These are phyloP conservation scores for Botrytis fabae DNA, from an alignment of 2,329 filamentous ascomycete genomes.

Conservation along the genomic window DNA sequence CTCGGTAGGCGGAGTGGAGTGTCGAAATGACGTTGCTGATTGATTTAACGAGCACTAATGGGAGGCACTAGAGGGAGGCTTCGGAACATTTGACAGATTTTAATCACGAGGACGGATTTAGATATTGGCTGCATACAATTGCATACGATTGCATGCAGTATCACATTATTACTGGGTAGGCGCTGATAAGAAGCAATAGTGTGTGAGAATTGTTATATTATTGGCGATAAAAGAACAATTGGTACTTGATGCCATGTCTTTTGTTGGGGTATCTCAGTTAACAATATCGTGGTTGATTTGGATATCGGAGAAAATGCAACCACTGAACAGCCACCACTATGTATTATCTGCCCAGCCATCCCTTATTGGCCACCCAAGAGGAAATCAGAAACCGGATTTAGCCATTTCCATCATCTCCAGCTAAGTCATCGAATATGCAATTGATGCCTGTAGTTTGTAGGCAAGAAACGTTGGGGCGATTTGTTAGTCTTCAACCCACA, in stretches of 20 bases:
- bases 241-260: background rate
- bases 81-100: background rate
- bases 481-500: background rate
- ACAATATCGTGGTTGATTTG: background rate
- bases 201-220: constrained; percentile 5
- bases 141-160: constrained; percentile 3
- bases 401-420: background rate
- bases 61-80: background rate
- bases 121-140: constrained; percentile 14
- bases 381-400: background rate
- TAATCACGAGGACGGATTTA: constrained; percentile 18
- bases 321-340: constrained; percentile 5
- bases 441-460: background rate
- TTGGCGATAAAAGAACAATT: background rate
- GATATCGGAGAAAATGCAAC: background rate
- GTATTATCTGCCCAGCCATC: background rate
- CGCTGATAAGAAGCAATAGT: constrained; percentile 4
- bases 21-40: constrained; percentile 6
- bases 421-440: background rate
- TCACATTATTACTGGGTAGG: background rate
- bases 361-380: background rate
- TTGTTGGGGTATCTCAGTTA: constrained; percentile 6
- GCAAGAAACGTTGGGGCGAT: background rate
- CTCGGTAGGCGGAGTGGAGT: constrained; percentile 1
- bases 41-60: background rate